These are phyloP conservation scores for Plasmodium knowlesi DNA, from an alignment of 169 alveolate species.

Conservation along the genomic window DNA sequence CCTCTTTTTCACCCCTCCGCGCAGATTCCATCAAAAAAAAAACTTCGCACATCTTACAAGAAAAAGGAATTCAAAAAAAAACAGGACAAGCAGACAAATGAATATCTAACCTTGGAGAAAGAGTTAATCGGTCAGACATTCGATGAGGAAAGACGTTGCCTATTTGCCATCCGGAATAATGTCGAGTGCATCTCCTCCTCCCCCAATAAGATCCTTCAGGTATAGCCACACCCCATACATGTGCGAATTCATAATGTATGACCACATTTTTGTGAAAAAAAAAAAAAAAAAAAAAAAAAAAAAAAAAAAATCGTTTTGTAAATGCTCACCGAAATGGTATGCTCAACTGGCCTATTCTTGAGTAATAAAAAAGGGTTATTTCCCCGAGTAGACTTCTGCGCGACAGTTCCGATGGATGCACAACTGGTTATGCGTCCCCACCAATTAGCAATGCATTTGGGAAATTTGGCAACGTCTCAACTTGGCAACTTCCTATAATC, in stretches of 20 bases:
- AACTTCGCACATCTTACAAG: constrained; percentile 20
- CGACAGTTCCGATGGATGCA: neutral
- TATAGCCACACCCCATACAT: neutral
- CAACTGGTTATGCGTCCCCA: neutral
- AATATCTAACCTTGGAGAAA: constrained; percentile 16
- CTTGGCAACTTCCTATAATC: neutral
- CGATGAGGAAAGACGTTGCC: constrained; percentile 22
- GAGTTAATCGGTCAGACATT: constrained; percentile 3
- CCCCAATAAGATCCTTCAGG: constrained; percentile 21
- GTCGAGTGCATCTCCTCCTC: neutral
- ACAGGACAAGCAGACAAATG: constrained; percentile 15
- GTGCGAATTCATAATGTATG: neutral
- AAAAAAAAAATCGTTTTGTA: neutral
- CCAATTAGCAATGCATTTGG: neutral
- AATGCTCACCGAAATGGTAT: no score
- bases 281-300: neutral
- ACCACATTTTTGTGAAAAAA: neutral
- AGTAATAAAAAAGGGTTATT: neutral
- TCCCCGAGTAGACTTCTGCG: neutral
- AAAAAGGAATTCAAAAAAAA: constrained; percentile 36
- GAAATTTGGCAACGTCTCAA: neutral
- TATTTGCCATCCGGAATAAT: constrained; percentile 42
- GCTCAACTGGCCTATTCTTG: neutral
- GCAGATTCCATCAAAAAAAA: neutral
- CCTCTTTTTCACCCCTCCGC: neutral